These are phyloP conservation scores for Leccinum rimulosum DNA, from an alignment of 768 basidiomycete genomes.

Conservation along the genomic window DNA sequence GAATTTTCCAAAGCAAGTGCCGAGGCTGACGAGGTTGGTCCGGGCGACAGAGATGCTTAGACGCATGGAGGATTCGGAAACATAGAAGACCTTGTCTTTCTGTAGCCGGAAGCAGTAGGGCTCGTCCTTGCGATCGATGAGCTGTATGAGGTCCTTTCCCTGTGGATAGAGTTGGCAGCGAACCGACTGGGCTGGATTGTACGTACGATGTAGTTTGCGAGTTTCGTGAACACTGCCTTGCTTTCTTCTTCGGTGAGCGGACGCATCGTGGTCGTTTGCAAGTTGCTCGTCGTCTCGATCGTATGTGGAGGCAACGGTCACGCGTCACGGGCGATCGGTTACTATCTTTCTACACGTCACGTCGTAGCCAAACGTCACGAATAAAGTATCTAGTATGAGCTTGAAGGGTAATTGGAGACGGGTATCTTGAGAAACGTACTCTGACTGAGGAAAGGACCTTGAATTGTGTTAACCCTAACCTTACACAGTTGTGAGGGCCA, in stretches of 20 bases:
- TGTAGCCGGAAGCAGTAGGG: slow-evolving; percentile 95
- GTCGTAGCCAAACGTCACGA: neutral
- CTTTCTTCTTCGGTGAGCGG: slow-evolving; percentile 97
- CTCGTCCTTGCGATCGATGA: slow-evolving; percentile 93
- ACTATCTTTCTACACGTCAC: neutral
- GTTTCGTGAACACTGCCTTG: slow-evolving; percentile 92
- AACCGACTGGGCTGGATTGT: neutral
- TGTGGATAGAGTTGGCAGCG: slow-evolving; percentile 26
- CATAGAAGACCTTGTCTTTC: slow-evolving; percentile 94
- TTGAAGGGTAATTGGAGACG: neutral
- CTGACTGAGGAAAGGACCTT: neutral
- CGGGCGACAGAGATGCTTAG: slow-evolving; percentile 89
- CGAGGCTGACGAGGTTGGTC: slow-evolving; percentile 87
- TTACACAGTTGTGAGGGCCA: neutral
- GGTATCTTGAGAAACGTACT: neutral
- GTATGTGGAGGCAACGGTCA: neutral
- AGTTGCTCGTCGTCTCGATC: neutral
- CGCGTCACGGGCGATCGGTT: neutral
- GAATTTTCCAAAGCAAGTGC: slow-evolving; percentile 98
- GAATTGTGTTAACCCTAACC: neutral
- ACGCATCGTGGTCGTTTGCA: slow-evolving; percentile 58
- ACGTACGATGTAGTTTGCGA: slow-evolving; percentile 94
- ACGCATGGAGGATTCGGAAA: slow-evolving; percentile 92
- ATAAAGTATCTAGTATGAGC: neutral
- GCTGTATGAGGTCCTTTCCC: slow-evolving; percentile 95